Conservation (phyloP, 192 early-diverging fungal genomes). For the Coemansia sp. region DNA sequence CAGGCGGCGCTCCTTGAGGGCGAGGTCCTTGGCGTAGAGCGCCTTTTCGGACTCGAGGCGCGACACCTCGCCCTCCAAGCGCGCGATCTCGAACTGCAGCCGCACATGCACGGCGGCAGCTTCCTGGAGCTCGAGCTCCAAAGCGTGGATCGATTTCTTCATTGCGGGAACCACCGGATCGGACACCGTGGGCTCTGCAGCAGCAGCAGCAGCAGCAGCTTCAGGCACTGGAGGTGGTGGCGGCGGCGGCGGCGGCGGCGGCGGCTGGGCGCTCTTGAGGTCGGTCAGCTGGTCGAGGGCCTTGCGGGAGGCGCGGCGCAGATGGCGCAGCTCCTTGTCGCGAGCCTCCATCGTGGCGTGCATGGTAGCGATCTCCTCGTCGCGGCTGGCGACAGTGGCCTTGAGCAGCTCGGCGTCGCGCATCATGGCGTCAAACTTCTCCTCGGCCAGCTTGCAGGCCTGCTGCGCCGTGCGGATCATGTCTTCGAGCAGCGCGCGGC, state of each 20-base stretch:
- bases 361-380: constrained; percentile 25
- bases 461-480: constrained; percentile 55
- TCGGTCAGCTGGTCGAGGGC: constrained; percentile 51
- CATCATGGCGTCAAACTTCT: constrained; percentile 31
- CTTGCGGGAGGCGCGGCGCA: constrained; percentile 52
- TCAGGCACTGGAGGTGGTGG: too few relatives aligned
- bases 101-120: constrained; percentile 47
- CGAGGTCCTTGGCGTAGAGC: constrained; percentile 37
- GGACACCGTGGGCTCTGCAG: background rate
- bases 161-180: constrained; percentile 5
- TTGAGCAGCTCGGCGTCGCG: constrained; percentile 20
- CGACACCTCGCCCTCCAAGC: constrained; percentile 50
- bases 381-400: constrained; percentile 14
- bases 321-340: constrained; percentile 48
- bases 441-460: constrained; percentile 50
- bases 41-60: constrained; percentile 45
- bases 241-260: background rate
- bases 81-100: constrained; percentile 50
- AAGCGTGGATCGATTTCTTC: background rate
- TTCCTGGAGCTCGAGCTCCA: constrained; percentile 45
- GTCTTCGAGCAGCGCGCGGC: constrained; percentile 52
- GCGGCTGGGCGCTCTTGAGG: constrained; percentile 15
- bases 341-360: constrained; percentile 36
- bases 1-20: constrained; percentile 25
- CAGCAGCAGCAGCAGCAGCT: background rate